Evolutionary conservation across 495 filamentous ascomycete genomes (phyloP), one percentile per base, ranked within the genome.

Genomic region (Penicillium fimorum): DNA sequence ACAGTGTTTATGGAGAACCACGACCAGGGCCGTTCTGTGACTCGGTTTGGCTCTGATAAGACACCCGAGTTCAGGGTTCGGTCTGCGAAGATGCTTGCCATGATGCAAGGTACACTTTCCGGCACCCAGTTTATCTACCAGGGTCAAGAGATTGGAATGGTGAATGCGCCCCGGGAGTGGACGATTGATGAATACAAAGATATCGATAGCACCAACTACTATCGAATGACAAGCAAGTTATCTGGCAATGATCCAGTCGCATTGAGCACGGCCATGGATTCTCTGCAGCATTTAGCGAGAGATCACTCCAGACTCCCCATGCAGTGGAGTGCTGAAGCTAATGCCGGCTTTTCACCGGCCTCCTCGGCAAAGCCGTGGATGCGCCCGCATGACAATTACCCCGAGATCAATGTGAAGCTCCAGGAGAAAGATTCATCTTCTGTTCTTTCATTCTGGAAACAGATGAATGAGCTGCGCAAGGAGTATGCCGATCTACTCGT

Each of bases 251-350:
- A 81, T 33, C 63, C 68, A 12, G 56, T 66, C 13, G 67, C 61
- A 5, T 55, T 84, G 13, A 69, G 63, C 37, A 63, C 68, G 1
- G 77, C 71, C 0, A 64, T 75, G 49, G 53, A 68, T 12, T 63
- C 73, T 0, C 38, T 86, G 32, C 71, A 78, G 50, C 67, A 75
- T 29, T 70, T 79, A 47, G 81, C 81, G 0, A 76, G 85, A n/a
- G 86, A 89, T 55, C 76, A 89, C 58, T 76, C 83, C 3, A 73
- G 85, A 9, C 66, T 79, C 11, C 85, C 85, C 0, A 83, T 88
- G 76, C 83, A 84, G 48, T 89, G 84, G 85, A 70, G 80, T 57
- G 65, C 53, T 4, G 68, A 70, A 0, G 58, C 64, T 1, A 77
- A 88, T 55, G 82, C 73, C 0, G 86, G 86, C 5, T 87, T 87